These are phyloP conservation scores for Citrus mangshanensis DNA, from an alignment of 345 rosid genomes.

Conservation along the genomic window DNA sequence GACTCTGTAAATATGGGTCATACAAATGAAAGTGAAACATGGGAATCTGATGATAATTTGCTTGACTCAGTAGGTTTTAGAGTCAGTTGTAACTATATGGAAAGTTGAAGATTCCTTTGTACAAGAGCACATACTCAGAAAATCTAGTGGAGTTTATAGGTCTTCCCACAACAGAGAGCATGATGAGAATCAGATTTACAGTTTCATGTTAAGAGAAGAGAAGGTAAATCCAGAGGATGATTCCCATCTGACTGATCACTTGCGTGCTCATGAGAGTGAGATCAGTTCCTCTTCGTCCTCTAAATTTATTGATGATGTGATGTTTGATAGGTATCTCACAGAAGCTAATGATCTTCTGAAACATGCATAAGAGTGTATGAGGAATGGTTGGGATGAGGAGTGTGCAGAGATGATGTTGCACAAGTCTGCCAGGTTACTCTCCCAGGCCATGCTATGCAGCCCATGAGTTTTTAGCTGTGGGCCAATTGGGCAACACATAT, in stretches of 20 bases:
- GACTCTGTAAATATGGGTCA: too few relatives aligned
- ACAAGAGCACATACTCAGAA: slow-evolving; percentile 27
- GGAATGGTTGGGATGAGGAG: slow-evolving; percentile 35
- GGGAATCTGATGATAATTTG: slow-evolving; percentile 31
- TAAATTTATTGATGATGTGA: slow-evolving; percentile 2
- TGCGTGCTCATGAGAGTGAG: slow-evolving; percentile 19
- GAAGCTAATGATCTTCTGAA: slow-evolving; percentile 39
- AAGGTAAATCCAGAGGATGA: slow-evolving; percentile 14
- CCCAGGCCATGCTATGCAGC: not conserved
- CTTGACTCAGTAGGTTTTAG: slow-evolving; percentile 35
- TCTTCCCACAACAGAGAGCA: slow-evolving; percentile 28
- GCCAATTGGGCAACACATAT: slow-evolving; percentile 20
- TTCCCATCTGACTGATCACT: slow-evolving; percentile 18
- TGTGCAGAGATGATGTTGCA: slow-evolving; percentile 39
- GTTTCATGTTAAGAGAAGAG: slow-evolving; percentile 26
- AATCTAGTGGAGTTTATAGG: slow-evolving; percentile 29
- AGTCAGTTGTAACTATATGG: slow-evolving; percentile 26
- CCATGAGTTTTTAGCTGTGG: too few relatives aligned
- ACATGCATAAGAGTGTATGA: slow-evolving; percentile 44
- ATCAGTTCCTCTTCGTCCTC: slow-evolving; percentile 35
- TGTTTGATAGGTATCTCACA: slow-evolving; percentile 33
- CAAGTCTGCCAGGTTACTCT: slow-evolving; percentile 50
- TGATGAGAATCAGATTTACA: slow-evolving; percentile 24
- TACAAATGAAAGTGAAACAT: not conserved
- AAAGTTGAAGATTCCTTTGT: slow-evolving; percentile 40